A percentile compares a stretch with the other conserved stretches of the same genome.
These are phyloP conservation scores for Pythium angustatum DNA, from an alignment of 352 stramenopile genomes.

Conservation along the genomic window DNA sequence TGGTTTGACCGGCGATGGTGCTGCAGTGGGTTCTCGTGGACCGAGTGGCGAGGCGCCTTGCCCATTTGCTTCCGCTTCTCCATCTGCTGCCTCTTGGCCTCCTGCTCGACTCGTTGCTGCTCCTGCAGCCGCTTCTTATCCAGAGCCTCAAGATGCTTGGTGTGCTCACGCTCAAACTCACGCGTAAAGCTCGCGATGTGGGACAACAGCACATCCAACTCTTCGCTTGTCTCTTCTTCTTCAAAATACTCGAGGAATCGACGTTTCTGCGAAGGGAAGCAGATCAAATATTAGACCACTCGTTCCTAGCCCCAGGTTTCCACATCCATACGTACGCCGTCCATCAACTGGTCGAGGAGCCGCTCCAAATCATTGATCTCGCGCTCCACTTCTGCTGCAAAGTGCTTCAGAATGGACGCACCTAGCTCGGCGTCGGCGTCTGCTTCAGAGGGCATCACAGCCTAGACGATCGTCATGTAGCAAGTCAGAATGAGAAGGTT, in stretches of 20 bases:
- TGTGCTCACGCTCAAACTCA: constrained; percentile 73
- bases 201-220: constrained; percentile 70
- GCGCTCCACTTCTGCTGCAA: constrained; percentile 59
- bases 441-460: constrained; percentile 24
- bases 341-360: constrained; percentile 55
- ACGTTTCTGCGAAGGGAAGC: constrained; percentile 47
- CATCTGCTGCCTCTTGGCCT: constrained; percentile 19
- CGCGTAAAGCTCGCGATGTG: constrained; percentile 76
- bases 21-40: constrained; percentile 27
- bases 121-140: constrained; percentile 31
- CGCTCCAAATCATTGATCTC: constrained; percentile 54
- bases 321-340: constrained; percentile 57
- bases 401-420: constrained; percentile 54
- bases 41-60: constrained; percentile 14
- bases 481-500: too few species aligned
- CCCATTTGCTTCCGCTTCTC: constrained; percentile 11
- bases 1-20: constrained; percentile 14
- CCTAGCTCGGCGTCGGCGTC: constrained; percentile 35
- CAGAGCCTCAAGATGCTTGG: constrained; percentile 57
- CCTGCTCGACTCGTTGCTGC: constrained; percentile 26
- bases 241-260: constrained; percentile 84
- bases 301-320: too few species aligned
- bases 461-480: too few species aligned
- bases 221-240: constrained; percentile 77
- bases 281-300: not conserved